Evolutionary conservation across 2,329 filamentous ascomycete genomes (phyloP), one percentile per base, ranked within the genome.

Genomic region (Trichoderma sp.): DNA sequence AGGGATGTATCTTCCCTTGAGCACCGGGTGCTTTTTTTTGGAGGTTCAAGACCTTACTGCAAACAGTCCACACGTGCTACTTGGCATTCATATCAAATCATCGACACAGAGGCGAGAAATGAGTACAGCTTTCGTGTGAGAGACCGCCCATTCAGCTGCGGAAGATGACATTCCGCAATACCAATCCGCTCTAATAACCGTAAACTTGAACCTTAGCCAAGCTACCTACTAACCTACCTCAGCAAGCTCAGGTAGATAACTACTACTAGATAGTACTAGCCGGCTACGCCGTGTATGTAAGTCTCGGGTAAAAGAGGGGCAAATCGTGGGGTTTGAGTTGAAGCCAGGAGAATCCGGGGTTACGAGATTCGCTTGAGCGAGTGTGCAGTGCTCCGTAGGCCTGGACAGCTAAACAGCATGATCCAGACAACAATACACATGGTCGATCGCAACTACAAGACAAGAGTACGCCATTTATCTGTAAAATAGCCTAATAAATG

Each of bases 281-380:
- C 10, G 30, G 30, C 30, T 7, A 34, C 30, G 9, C 30, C 30
- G 3, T 34, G 28, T 30, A 30, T 9, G 28, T 21, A 39, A 0
- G 24, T 21, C 12, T 43, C 51, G 61, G 61, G 44, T 56, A 56
- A 64, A 57, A 64, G 61, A 62, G 59, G 59, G 48, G 59, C 59
- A 52, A 62, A 34, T 39, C 48, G 39, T 54, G 48, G 48, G 47
- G 58, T 52, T 62, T 14, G 34, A 12, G 34, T 62, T 14, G 34
- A 12, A 12, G 34, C 14, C 34, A 5, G 12, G n/a, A 30, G 24
- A 44, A 21, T 39, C 34, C 12, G 34, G 34, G 34, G 34, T 14
- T 39, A 34, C 30, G 30, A 34, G 9, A 3, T 34, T 9, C 30
- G 30, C 30, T 34, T 34, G 30, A 10, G 9, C 30, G 9, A 34